Base-by-base conservation (phyloP, 495 filamentous ascomycete genomes). In the Pseudoneurospora amorphoporcata region DNA sequence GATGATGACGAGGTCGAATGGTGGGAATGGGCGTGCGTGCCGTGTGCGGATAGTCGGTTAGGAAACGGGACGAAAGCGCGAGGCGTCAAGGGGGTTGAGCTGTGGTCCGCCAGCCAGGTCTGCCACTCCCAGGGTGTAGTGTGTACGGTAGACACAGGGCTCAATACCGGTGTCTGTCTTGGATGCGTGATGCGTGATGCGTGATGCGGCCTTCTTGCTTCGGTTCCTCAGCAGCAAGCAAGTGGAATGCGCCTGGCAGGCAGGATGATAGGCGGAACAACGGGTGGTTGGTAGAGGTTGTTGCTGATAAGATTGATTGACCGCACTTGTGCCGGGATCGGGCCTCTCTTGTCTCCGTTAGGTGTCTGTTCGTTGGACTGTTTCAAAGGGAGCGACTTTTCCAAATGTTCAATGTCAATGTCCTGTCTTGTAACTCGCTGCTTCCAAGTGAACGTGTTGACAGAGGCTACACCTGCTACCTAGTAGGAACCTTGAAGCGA, bases 1-100 rank as follows among this genome's bases (percentile, higher is more conserved):
- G 53, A 71, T 72, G 73, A 74, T 71, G 72, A 76, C 72, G 72
- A 53, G 68, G 58, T 45, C 65, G 72, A 58, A 69, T 74, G 73
- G 70, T 53, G 74, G 47, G 32, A 40, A 29, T 38, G 69, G 41
- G 71, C 37, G 17, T 37, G 71, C 17, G 39, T 68, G 53, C 29
- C 47, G 23, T 68, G 53, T 65, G 53, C 53, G 53, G 53, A 65
- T 65, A 65, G 53, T 65, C 53, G 53, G 53, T 32, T 65, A 29
- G 53, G 53, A 65, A 65, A 65, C 53, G 53, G 29, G 53, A 65
- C 29, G 29, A 65, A 65, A 35, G 53, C 39, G 39, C 53, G 16
- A 61, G 53, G 53, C 53, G 29, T 61, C 45, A 2, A 2, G 45
- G 45, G 42, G 9, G 45, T 53, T 45, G 42, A 19, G 42, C 42